Conservation (phyloP, 208 protist genomes). For the Crithidia mellificae region DNA sequence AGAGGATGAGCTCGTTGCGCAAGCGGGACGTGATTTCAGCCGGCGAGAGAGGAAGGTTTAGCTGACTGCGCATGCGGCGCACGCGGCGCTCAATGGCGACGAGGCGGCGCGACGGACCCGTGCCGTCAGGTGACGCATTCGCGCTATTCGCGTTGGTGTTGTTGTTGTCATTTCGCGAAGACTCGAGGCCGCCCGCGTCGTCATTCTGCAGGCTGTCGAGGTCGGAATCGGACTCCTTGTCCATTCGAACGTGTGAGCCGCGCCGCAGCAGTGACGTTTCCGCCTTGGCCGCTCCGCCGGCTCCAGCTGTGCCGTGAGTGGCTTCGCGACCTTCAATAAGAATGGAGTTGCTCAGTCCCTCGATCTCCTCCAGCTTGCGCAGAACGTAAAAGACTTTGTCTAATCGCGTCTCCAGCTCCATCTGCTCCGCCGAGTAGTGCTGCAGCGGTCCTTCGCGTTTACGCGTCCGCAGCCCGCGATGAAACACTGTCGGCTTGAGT, state of each 20-base stretch:
- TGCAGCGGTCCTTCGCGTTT: slow-evolving; percentile 40
- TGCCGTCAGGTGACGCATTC: background rate
- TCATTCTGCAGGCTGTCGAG: background rate
- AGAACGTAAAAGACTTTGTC: slow-evolving; percentile 59
- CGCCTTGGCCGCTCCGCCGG: background rate
- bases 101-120: slow-evolving; percentile 21
- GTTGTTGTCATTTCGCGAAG: background rate
- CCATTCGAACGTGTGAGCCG: background rate
- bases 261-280: background rate
- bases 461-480: slow-evolving; percentile 46
- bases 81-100: slow-evolving; percentile 32
- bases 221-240: background rate
- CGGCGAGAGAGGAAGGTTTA: slow-evolving; percentile 45
- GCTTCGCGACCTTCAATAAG: slow-evolving; percentile 19
- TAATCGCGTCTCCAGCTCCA: slow-evolving; percentile 40
- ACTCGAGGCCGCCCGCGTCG: background rate
- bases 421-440: slow-evolving; percentile 41
- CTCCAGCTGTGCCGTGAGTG: background rate
- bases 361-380: slow-evolving; percentile 49
- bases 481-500: slow-evolving; percentile 39
- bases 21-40: slow-evolving; percentile 59
- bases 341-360: slow-evolving; percentile 36
- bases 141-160: no score
- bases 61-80: slow-evolving; percentile 39
- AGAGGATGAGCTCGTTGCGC: slow-evolving; percentile 75